Conservation (phyloP, 2,329 filamentous ascomycete genomes). For the Pseudopyricularia javanii region DNA sequence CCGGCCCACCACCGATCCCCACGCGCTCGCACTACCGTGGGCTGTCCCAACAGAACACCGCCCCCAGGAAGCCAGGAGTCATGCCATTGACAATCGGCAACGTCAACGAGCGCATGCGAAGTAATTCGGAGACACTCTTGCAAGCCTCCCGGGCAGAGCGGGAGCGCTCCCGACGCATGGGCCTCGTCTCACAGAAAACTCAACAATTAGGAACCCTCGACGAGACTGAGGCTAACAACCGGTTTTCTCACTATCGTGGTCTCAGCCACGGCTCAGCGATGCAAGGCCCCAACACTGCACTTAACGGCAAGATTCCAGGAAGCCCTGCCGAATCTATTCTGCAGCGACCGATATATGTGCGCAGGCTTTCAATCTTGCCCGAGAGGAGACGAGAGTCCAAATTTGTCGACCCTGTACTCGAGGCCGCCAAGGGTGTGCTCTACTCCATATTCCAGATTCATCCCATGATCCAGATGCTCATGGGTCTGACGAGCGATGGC, state of each 20-base stretch:
- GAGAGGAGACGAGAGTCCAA: conserved; percentile 51
- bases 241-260: conserved; percentile 55
- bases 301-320: conserved; percentile 36
- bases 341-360: conserved; percentile 49
- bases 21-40: conserved; percentile 70
- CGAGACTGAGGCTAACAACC: conserved; percentile 48
- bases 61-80: conserved; percentile 58
- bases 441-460: conserved; percentile 59
- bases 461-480: conserved; percentile 54
- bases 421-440: conserved; percentile 53
- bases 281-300: conserved; percentile 31
- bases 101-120: conserved; percentile 53
- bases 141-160: conserved; percentile 34
- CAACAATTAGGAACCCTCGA: conserved; percentile 51
- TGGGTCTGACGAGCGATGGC: conserved; percentile 47
- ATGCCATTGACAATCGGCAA: conserved; percentile 59
- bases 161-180: conserved; percentile 46
- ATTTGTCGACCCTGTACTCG: conserved; percentile 46
- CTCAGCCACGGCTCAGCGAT: conserved; percentile 59
- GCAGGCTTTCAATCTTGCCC: conserved; percentile 49
- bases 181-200: conserved; percentile 45
- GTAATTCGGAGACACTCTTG: conserved; percentile 50
- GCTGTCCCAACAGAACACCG: conserved; percentile 53
- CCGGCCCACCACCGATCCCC: conserved; percentile 57
- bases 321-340: conserved; percentile 46